phyloP scores from a whole-genome alignment of 345 rosid species.

The Murraya koenigii region DNA sequence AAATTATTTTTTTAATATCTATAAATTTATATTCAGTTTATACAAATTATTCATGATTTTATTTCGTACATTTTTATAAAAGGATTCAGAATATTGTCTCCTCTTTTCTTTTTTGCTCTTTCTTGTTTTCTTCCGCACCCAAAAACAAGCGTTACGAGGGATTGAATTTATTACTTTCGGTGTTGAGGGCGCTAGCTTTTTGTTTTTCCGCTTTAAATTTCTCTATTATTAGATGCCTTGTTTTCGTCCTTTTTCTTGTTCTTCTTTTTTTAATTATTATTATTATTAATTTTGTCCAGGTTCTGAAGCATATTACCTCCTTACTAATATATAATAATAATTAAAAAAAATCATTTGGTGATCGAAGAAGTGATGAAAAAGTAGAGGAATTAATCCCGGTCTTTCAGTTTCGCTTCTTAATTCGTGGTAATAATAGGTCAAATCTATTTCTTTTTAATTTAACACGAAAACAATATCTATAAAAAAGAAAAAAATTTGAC shows the following conservation, averaged over 20 bases:
- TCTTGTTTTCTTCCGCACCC: neutral
- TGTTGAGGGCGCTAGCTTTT: constrained; percentile 7
- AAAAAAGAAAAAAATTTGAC: no score
- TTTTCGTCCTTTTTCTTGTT: neutral
- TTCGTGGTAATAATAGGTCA: neutral
- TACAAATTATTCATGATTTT: no score
- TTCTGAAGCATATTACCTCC: neutral
- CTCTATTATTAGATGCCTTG: constrained; percentile 3
- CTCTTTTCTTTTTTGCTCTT: neutral
- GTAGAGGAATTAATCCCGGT: neutral
- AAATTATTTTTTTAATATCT: no score
- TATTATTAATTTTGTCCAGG: no score
- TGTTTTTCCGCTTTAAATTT: neutral
- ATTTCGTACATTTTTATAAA: no score
- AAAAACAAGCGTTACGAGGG: neutral
- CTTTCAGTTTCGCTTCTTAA: neutral
- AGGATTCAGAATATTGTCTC: neutral
- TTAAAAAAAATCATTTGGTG: neutral
- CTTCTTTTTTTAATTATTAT: no score
- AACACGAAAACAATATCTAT: no score
- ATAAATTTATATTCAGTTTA: no score
- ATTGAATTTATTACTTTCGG: constrained; percentile 8
- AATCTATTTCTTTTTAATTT: no score
- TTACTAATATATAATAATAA: no score
- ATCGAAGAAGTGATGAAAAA: neutral